phyloP scores from a whole-genome alignment of 2,329 filamentous ascomycete genomes.

The Metarhizium album region DNA sequence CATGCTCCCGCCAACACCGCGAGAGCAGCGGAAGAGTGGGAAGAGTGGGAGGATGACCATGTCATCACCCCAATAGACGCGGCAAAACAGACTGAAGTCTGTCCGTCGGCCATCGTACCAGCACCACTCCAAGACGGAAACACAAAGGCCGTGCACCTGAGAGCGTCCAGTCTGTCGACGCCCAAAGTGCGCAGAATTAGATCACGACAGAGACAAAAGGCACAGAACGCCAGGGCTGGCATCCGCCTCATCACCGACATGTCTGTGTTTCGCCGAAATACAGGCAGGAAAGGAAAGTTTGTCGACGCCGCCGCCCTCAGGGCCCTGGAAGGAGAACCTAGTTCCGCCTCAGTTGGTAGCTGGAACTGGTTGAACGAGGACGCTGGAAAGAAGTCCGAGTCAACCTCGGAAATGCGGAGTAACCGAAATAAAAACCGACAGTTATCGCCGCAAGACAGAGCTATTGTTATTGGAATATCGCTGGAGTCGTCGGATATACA shows the following conservation, averaged over 20 bases:
- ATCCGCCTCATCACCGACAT: constrained; percentile 64
- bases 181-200: constrained; percentile 36
- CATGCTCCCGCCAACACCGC: background rate
- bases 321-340: constrained; percentile 47
- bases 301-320: constrained; percentile 48
- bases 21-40: constrained; percentile 34
- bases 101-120: constrained; percentile 7
- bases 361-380: constrained; percentile 45
- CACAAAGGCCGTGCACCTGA: constrained; percentile 8
- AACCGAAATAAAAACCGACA: constrained; percentile 26
- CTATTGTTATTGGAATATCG: constrained; percentile 62
- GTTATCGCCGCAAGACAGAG: constrained; percentile 57
- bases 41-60: constrained; percentile 43
- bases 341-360: constrained; percentile 42
- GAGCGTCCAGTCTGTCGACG: constrained; percentile 25
- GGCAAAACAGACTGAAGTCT: constrained; percentile 21
- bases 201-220: constrained; percentile 50
- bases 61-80: constrained; percentile 29
- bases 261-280: constrained; percentile 36
- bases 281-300: constrained; percentile 32
- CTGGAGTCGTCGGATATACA: constrained; percentile 37
- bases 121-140: constrained; percentile 9
- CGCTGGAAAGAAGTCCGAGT: constrained; percentile 18
- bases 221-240: constrained; percentile 48
- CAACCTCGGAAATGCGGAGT: constrained; percentile 17